Evolutionary conservation across 2,329 filamentous ascomycete species (phyloP), one percentile per base, ranked within the genome.

Genomic region (Tolypocladium cylindrosporum): DNA sequence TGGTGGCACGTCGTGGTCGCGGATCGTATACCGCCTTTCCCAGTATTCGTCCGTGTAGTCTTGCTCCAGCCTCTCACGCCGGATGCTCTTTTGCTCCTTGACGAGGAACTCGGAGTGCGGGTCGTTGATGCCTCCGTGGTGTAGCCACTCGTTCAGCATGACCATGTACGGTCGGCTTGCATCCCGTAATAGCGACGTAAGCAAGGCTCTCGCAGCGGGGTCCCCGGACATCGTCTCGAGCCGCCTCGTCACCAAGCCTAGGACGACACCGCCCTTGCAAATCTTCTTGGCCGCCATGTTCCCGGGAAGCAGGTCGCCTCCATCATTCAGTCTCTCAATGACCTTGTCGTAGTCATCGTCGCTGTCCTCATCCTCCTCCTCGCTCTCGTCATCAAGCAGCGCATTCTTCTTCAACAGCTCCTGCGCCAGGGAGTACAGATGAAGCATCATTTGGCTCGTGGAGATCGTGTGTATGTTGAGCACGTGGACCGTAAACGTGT

Each of bases 41-140:
- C 94, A 99, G 72, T 99, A 99, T 68, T 99, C 94, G 71, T 99
- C 94, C 0, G 93, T 99, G 68, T 97, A 99, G 71, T 99, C 94
- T 69, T 96, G 88, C 68, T 97, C 91, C 3, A 99, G 77, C 59
- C 90, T 83, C 70, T 97, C 94, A 45, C 94, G 84, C 59, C 88
- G 88, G 65, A 99, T 97, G 67, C 92, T 96, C 72, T 93, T 95
- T 66, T 96, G 91, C 71, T 97, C 94, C 68, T 95, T 95, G 68
- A 99, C 87, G 56, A 99, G 76, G 65, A 99, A 99, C 71, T 99
- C 94, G 1, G 87, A 84, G 70, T 97, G 93, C 0, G 92, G 91
- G 70, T 99, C 94, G 67, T 89, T 90, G 71, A 99, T 97, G 54
- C 88, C 91, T 43, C 94, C 94, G 68, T 96, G 93, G 68, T 99